These are phyloP conservation scores for Pythium rhizo-oryzae DNA, from an alignment of 352 stramenopile genomes.

Conservation along the genomic window DNA sequence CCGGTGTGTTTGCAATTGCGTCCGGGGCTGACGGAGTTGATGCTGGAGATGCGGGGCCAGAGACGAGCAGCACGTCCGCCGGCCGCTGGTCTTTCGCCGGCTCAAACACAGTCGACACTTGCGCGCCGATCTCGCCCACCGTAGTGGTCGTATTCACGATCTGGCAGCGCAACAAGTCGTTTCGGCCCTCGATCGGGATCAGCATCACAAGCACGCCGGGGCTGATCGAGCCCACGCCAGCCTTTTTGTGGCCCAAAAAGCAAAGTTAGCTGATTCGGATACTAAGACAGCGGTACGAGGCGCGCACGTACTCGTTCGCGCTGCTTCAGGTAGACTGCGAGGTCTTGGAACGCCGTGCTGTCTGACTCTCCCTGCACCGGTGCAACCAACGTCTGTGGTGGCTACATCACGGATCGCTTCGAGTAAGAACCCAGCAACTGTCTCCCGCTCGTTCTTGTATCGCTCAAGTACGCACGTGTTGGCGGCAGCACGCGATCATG, in stretches of 20 bases:
- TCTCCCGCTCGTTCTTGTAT: no score
- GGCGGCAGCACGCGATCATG: slow-evolving; percentile 51
- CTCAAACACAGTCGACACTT: slow-evolving; percentile 15
- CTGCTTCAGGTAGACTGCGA: slow-evolving; percentile 53
- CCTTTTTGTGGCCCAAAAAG: slow-evolving; percentile 30
- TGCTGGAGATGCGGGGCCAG: not conserved
- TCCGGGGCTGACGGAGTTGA: not conserved
- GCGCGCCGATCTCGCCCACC: slow-evolving; percentile 29
- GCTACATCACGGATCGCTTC: slow-evolving; percentile 31
- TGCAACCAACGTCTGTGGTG: slow-evolving; percentile 50
- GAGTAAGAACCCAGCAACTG: not conserved
- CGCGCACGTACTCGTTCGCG: slow-evolving; percentile 43
- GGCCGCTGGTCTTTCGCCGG: slow-evolving; percentile 7
- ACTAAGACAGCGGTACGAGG: not conserved
- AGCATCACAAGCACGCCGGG: slow-evolving; percentile 55
- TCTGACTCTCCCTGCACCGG: slow-evolving; percentile 33
- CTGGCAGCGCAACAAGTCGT: slow-evolving; percentile 51
- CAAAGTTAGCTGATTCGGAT: no score
- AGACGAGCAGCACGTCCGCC: not conserved
- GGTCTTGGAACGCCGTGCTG: slow-evolving; percentile 41
- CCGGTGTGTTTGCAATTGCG: not conserved
- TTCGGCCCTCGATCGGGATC: slow-evolving; percentile 42
- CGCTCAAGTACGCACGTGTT: slow-evolving; percentile 40
- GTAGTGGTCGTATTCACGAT: slow-evolving; percentile 47
- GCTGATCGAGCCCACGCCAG: slow-evolving; percentile 55